Evolutionary conservation across 768 basidiomycete species (phyloP).

Genomic region (Pisolithus marmoratus): DNA sequence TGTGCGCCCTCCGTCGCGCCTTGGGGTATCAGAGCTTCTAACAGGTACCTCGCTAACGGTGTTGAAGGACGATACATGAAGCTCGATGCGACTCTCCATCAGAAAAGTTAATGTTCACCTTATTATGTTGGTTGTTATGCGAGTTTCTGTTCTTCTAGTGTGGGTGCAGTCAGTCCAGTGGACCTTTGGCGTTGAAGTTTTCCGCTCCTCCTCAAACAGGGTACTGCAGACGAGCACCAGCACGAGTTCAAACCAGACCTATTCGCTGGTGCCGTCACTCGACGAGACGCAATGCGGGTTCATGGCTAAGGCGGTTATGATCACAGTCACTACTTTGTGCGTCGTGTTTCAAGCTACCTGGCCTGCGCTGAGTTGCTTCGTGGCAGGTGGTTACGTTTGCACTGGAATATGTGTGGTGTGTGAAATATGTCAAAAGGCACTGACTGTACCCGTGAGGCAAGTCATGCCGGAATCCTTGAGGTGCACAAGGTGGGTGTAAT

Average conservation of each 20-base stretch:
- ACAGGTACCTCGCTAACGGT: constrained; percentile 75
- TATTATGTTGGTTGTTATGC: constrained; percentile 82
- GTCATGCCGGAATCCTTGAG: constrained; percentile 86
- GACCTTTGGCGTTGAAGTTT: too few species aligned
- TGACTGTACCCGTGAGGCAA: constrained; percentile 32
- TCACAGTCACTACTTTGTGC: constrained; percentile 85
- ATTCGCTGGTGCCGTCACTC: constrained; percentile 76
- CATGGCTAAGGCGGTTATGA: constrained; percentile 81
- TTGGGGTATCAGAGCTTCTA: constrained; percentile 93
- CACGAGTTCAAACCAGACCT: constrained; percentile 88
- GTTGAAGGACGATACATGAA: constrained; percentile 62
- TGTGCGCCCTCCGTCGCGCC: constrained; percentile 80
- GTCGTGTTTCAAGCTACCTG: constrained; percentile 10
- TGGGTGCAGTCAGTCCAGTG: too few species aligned
- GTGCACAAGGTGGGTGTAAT: constrained; percentile 34
- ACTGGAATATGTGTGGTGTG: constrained; percentile 85
- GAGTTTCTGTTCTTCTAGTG: constrained; percentile 17
- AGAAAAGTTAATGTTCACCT: constrained; percentile 53
- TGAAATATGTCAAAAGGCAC: constrained; percentile 21
- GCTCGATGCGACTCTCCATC: constrained; percentile 89
- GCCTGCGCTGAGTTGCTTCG: neutral
- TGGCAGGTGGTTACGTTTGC: constrained; percentile 83
- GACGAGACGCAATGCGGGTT: constrained; percentile 76
- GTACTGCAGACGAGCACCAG: constrained; percentile 76
- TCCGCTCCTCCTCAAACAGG: too few species aligned